Percentiles rank a stretch among this genome's conserved stretches.
Evolutionary conservation across 257 asterid genomes (phyloP).

Genomic region (Thymus mandschuricus): DNA sequence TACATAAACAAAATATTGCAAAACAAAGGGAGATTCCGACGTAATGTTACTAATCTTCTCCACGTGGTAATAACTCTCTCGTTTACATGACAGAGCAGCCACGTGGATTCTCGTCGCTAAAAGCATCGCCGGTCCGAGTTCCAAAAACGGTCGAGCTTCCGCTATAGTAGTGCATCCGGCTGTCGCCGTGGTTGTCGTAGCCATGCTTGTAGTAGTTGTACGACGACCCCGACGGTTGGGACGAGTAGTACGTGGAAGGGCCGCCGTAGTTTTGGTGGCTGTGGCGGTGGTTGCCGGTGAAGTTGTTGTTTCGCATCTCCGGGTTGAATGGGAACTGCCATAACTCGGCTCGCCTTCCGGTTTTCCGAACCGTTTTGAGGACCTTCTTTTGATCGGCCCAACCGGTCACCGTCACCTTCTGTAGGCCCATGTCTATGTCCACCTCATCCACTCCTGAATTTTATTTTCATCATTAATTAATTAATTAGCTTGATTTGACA

Average conservation of each 20-base stretch:
- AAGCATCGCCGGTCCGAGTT: conserved; percentile 53
- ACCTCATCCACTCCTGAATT: conserved; percentile 63
- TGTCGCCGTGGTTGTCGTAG: conserved; percentile 37
- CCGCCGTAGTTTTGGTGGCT: conserved; percentile 42
- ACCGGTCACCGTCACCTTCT: conserved; percentile 77
- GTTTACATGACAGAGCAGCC: conserved; percentile 64
- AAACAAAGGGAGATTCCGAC: background rate
- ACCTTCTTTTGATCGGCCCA: conserved; percentile 72
- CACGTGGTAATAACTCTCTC: background rate
- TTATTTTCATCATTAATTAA: background rate
- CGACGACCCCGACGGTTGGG: conserved; percentile 52
- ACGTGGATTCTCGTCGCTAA: conserved; percentile 71
- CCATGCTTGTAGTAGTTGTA: conserved; percentile 88
- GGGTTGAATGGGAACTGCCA: conserved; percentile 72
- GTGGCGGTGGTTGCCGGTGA: conserved; percentile 38
- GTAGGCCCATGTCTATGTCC: conserved; percentile 77
- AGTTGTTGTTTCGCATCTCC: conserved; percentile 45
- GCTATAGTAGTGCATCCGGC: conserved; percentile 17
- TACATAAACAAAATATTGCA: background rate
- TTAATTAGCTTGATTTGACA: background rate
- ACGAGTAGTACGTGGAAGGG: conserved; percentile 39
- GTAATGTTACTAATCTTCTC: background rate
- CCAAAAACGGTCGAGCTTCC: conserved; percentile 59
- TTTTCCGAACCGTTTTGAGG: conserved; percentile 57
- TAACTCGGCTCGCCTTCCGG: conserved; percentile 71